These are phyloP conservation scores for Pseudogymnoascus sp. DNA, from an alignment of 2,329 filamentous ascomycete species.

Conservation along the genomic window DNA sequence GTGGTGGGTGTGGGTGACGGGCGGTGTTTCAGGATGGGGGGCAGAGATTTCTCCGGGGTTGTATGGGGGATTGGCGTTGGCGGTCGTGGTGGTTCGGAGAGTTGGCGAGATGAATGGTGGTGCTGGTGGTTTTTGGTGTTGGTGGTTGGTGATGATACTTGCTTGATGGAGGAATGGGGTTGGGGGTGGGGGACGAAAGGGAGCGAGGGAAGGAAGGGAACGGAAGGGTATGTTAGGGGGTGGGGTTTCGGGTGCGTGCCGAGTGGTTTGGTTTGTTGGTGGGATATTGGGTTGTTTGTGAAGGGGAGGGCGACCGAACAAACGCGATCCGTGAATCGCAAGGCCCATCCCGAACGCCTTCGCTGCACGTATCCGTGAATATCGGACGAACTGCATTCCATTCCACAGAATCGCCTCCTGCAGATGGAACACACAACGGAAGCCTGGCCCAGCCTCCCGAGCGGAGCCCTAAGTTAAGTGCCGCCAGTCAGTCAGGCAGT, in stretches of 20 bases:
- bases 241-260: not conserved
- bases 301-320: no score
- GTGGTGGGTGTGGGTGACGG: not conserved
- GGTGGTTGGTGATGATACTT: not conserved
- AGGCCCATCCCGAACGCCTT: not conserved
- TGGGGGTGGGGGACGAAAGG: not conserved
- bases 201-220: not conserved
- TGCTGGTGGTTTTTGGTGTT: not conserved
- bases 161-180: not conserved
- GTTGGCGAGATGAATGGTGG: not conserved
- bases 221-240: not conserved
- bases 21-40: not conserved
- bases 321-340: not conserved
- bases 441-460: not conserved
- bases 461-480: not conserved
- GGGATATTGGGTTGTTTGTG: not conserved
- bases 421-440: not conserved
- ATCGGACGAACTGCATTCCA: not conserved
- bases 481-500: not conserved
- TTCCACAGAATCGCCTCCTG: not conserved
- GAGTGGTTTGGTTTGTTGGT: not conserved
- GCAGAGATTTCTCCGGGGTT: not conserved
- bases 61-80: not conserved
- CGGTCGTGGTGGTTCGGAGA: not conserved
- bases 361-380: not conserved